phyloP scores from a whole-genome alignment of 2,329 filamentous ascomycete species.

The Pseudonectria buxi region DNA sequence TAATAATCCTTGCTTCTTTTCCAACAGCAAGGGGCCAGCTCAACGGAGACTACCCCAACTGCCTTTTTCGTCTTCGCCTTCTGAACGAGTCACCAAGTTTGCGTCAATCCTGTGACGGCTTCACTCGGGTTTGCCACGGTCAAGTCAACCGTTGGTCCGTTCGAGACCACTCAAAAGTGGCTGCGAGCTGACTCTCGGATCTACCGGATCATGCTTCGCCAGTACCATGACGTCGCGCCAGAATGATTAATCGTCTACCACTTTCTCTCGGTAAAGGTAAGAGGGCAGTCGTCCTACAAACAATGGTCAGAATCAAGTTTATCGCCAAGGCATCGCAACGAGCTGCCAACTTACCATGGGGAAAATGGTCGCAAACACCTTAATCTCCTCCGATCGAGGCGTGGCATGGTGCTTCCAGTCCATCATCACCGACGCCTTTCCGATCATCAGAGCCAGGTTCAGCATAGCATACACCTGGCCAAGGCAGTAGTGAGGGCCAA shows the following conservation, averaged over 20 bases:
- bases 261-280: constrained; percentile 59
- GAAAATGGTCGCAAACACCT: constrained; percentile 98
- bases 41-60: too few relatives aligned
- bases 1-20: too few relatives aligned
- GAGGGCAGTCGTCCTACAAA: constrained; percentile 69
- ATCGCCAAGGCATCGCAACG: not conserved
- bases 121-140: too few relatives aligned
- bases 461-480: constrained; percentile 87
- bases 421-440: constrained; percentile 78
- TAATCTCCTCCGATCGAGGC: constrained; percentile 81
- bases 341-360: constrained; percentile 62
- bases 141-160: too few relatives aligned
- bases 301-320: constrained; percentile 15
- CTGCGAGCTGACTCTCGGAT: not conserved
- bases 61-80: too few relatives aligned
- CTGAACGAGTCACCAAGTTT: too few relatives aligned
- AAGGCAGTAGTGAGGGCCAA: constrained; percentile 92
- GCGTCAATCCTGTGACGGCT: too few relatives aligned
- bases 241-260: constrained; percentile 26
- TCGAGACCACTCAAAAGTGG: not conserved
- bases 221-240: constrained; percentile 2
- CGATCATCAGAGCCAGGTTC: constrained; percentile 83
- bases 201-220: constrained; percentile 3
- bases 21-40: too few relatives aligned
- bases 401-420: constrained; percentile 90